Conservation (phyloP, 2,329 filamentous ascomycete genomes). For the Aspergillus sojae region DNA sequence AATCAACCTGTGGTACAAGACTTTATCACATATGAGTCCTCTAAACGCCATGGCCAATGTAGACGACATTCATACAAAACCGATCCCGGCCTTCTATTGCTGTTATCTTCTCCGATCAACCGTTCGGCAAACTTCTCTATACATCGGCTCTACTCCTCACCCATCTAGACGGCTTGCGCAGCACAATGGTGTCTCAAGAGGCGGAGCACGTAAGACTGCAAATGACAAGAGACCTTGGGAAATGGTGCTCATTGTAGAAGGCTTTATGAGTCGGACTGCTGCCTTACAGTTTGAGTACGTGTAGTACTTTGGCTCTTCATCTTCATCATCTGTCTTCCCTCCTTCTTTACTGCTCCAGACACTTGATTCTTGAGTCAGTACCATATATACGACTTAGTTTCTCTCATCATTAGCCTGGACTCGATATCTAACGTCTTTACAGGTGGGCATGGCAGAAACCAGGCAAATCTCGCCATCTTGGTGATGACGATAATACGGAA, state of each 20-base stretch:
- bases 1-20: neutral
- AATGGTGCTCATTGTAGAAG: slow-evolving; percentile 82
- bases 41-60: slow-evolving; percentile 20
- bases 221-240: slow-evolving; percentile 81
- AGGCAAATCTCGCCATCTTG: slow-evolving; percentile 77
- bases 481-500: slow-evolving; percentile 56
- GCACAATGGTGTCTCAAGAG: slow-evolving; percentile 83
- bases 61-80: slow-evolving; percentile 46
- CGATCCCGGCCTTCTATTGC: slow-evolving; percentile 86
- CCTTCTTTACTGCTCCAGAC: neutral
- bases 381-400: neutral
- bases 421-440: slow-evolving; percentile 1
- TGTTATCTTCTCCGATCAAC: slow-evolving; percentile 91
- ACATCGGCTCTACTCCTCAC: slow-evolving; percentile 90
- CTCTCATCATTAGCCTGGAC: slow-evolving; percentile 2
- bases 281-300: slow-evolving; percentile 92
- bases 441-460: slow-evolving; percentile 94
- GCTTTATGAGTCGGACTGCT: slow-evolving; percentile 83
- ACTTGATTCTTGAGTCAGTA: neutral
- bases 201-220: slow-evolving; percentile 79
- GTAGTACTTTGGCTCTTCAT: neutral
- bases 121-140: slow-evolving; percentile 68
- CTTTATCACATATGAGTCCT: neutral
- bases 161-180: slow-evolving; percentile 82
- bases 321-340: neutral